Conservation (phyloP, 2,329 filamentous ascomycete genomes). For the Arthroderma sp. region DNA sequence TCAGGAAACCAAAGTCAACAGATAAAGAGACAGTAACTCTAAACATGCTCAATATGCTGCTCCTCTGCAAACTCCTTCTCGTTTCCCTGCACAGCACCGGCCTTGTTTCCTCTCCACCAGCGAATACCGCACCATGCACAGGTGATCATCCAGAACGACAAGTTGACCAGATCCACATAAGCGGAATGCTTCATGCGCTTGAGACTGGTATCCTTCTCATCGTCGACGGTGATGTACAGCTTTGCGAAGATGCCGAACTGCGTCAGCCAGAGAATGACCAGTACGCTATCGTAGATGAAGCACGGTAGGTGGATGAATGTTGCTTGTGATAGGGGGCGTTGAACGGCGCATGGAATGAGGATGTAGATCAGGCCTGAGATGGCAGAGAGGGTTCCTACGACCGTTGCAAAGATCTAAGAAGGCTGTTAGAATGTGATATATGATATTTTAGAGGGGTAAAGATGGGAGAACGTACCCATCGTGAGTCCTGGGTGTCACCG, state of each 20-base stretch:
- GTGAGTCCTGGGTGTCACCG: conserved; percentile 45
- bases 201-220: conserved; percentile 42
- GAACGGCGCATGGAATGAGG: conserved; percentile 44
- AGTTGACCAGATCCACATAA: conserved; percentile 66
- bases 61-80: conserved; percentile 9
- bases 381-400: conserved; percentile 54
- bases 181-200: conserved; percentile 74
- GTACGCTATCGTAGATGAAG: conserved; percentile 57
- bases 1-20: neutral
- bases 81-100: conserved; percentile 11
- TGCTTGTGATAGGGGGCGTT: conserved; percentile 24
- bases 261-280: conserved; percentile 68
- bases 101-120: conserved; percentile 23
- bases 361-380: conserved; percentile 55
- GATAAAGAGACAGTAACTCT: neutral
- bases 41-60: neutral
- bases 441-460: neutral
- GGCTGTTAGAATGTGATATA: conserved; percentile 2
- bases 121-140: conserved; percentile 31
- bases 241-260: conserved; percentile 75
- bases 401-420: conserved; percentile 56
- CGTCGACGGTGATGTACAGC: conserved; percentile 53
- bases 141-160: conserved; percentile 63
- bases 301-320: conserved; percentile 24
- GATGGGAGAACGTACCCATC: conserved; percentile 51